Evolutionary conservation across 2,329 filamentous ascomycete genomes (phyloP).

Genomic region (Pleoardoris graminearum): DNA sequence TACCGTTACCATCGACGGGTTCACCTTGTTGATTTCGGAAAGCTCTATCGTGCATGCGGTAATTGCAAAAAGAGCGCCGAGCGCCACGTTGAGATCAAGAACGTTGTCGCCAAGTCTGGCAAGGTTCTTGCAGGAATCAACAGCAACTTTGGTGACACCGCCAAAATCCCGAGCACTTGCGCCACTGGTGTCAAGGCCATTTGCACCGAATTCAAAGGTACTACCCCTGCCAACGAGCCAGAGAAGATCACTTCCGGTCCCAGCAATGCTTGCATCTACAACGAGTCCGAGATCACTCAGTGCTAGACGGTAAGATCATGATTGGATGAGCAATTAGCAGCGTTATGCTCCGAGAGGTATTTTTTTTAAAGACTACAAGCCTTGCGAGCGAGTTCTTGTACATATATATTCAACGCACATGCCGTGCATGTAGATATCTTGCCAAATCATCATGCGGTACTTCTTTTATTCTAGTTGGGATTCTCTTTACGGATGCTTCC

Average conservation of each 20-base stretch:
- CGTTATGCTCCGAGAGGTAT: not conserved
- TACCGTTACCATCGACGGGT: slow-evolving; percentile 35
- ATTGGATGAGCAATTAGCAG: not conserved
- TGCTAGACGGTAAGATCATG: slow-evolving; percentile 25
- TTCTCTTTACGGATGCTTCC: too few relatives aligned
- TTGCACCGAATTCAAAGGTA: slow-evolving; percentile 30
- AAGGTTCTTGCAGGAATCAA: slow-evolving; percentile 52
- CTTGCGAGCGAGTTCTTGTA: slow-evolving; percentile 1
- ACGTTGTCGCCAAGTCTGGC: slow-evolving; percentile 42
- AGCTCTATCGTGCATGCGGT: slow-evolving; percentile 51
- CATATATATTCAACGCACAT: slow-evolving; percentile 3
- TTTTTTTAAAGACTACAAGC: not conserved
- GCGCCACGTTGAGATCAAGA: slow-evolving; percentile 48
- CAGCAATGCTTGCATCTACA: slow-evolving; percentile 30
- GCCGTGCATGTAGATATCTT: slow-evolving; percentile 7
- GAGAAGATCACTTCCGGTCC: slow-evolving; percentile 17
- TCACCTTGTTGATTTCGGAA: slow-evolving; percentile 35
- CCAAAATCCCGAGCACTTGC: slow-evolving; percentile 37
- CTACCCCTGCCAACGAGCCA: slow-evolving; percentile 23
- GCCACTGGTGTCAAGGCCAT: slow-evolving; percentile 21
- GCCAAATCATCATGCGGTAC: not conserved
- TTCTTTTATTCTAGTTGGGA: too few relatives aligned
- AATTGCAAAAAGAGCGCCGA: slow-evolving; percentile 51
- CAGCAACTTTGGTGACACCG: slow-evolving; percentile 55
- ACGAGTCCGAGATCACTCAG: slow-evolving; percentile 33